phyloP scores from a whole-genome alignment of 768 basidiomycete species.

The Termitomyces sp. region DNA sequence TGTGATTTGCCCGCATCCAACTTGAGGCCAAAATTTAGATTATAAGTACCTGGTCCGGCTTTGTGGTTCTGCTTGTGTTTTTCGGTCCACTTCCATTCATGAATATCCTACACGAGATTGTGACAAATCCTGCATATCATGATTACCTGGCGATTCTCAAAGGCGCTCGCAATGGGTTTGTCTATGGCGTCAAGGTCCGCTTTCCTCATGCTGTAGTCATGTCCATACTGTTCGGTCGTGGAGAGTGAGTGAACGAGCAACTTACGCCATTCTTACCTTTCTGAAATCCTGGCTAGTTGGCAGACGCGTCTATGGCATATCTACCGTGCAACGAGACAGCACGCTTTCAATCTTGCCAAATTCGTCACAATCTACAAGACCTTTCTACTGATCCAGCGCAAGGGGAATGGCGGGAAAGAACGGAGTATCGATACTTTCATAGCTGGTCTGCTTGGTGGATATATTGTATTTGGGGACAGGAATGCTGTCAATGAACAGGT shows the following conservation, averaged over 20 bases:
- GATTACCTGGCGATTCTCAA: constrained; percentile 93
- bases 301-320: constrained; percentile 62
- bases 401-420: constrained; percentile 77
- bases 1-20: constrained; percentile 18
- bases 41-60: constrained; percentile 5
- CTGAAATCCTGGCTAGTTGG: constrained; percentile 50
- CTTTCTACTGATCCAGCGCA: constrained; percentile 78
- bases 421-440: constrained; percentile 83
- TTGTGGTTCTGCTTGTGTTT: background rate
- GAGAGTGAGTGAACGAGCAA: constrained; percentile 60
- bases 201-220: constrained; percentile 97
- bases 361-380: constrained; percentile 95
- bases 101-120: constrained; percentile 40
- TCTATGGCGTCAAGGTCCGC: constrained; percentile 87
- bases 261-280: constrained; percentile 5
- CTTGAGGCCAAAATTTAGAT: background rate
- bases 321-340: constrained; percentile 82
- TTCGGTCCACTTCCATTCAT: constrained; percentile 12
- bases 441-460: constrained; percentile 91
- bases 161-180: constrained; percentile 87
- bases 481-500: constrained; percentile 93
- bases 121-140: constrained; percentile 74
- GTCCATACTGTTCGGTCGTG: constrained; percentile 90
- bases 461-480: constrained; percentile 81
- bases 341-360: constrained; percentile 88